Percentiles rank a stretch among this genome's conserved stretches.
Conservation (phyloP, 805 yeast species). For the Candida xyloterini region DNA sequence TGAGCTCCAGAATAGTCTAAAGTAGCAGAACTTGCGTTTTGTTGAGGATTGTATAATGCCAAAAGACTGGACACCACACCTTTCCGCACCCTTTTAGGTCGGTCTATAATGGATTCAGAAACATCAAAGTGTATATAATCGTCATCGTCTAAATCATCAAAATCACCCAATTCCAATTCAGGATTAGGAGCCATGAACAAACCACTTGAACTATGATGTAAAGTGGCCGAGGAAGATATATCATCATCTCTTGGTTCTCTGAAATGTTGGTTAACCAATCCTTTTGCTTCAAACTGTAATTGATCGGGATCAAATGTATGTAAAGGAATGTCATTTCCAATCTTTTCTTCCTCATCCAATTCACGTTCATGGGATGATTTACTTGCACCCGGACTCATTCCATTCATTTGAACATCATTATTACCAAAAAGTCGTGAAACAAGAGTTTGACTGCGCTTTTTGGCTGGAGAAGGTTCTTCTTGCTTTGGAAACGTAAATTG, state of each 20-base stretch:
- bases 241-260: slow-evolving; percentile 22
- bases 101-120: slow-evolving; percentile 41
- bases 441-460: slow-evolving; percentile 8
- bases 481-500: slow-evolving; percentile 12
- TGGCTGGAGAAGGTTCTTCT: background rate
- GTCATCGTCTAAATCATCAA: slow-evolving; percentile 32
- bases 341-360: slow-evolving; percentile 37
- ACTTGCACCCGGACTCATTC: slow-evolving; percentile 19
- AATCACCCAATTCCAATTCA: slow-evolving; percentile 31
- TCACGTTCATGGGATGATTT: slow-evolving; percentile 27
- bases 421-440: slow-evolving; percentile 12
- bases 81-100: slow-evolving; percentile 65
- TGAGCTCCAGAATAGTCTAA: slow-evolving; percentile 21
- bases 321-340: slow-evolving; percentile 22
- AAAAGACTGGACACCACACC: slow-evolving; percentile 83
- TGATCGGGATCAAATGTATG: slow-evolving; percentile 32
- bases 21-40: slow-evolving; percentile 28
- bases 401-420: slow-evolving; percentile 12
- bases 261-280: slow-evolving; percentile 50
- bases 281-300: slow-evolving; percentile 51
- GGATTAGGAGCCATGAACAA: slow-evolving; percentile 32
- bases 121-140: slow-evolving; percentile 41
- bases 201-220: slow-evolving; percentile 10
- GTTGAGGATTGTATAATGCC: slow-evolving; percentile 53
- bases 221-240: slow-evolving; percentile 16